phyloP scores from a whole-genome alignment of 2,329 filamentous ascomycete species.

The Diaporthe sp. region DNA sequence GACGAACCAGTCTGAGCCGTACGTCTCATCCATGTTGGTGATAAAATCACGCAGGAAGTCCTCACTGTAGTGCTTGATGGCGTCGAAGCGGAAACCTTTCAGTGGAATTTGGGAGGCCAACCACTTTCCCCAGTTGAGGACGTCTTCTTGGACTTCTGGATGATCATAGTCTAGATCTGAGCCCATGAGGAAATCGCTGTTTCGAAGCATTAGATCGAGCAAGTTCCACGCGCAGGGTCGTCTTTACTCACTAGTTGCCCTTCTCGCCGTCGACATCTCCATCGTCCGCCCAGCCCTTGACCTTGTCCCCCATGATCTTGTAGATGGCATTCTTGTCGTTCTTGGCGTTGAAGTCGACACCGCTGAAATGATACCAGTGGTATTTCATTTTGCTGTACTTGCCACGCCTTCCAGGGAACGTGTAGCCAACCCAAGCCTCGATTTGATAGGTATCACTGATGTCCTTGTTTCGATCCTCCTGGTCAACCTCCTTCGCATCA shows the following conservation, averaged over 20 bases:
- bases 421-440: conserved; percentile 76
- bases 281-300: conserved; percentile 72
- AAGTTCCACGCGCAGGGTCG: neutral
- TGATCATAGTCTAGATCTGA: conserved; percentile 75
- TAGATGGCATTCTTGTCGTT: conserved; percentile 73
- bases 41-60: conserved; percentile 76
- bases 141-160: conserved; percentile 71
- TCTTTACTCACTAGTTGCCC: conserved; percentile 68
- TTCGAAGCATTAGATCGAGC: conserved; percentile 41
- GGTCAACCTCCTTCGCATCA: conserved; percentile 71
- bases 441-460: conserved; percentile 71
- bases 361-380: conserved; percentile 76
- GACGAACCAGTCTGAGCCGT: conserved; percentile 50
- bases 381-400: conserved; percentile 74
- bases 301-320: conserved; percentile 69
- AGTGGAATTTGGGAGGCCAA: conserved; percentile 69
- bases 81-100: conserved; percentile 76
- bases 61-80: conserved; percentile 77
- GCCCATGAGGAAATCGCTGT: conserved; percentile 77
- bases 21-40: conserved; percentile 60
- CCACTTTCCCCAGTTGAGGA: conserved; percentile 76
- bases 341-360: conserved; percentile 73
- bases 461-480: conserved; percentile 66
- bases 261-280: conserved; percentile 68
- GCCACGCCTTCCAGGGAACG: conserved; percentile 71